These are phyloP conservation scores for Ensete ventricosum DNA, from an alignment of 176 grass and related monocot genomes.

Conservation along the genomic window DNA sequence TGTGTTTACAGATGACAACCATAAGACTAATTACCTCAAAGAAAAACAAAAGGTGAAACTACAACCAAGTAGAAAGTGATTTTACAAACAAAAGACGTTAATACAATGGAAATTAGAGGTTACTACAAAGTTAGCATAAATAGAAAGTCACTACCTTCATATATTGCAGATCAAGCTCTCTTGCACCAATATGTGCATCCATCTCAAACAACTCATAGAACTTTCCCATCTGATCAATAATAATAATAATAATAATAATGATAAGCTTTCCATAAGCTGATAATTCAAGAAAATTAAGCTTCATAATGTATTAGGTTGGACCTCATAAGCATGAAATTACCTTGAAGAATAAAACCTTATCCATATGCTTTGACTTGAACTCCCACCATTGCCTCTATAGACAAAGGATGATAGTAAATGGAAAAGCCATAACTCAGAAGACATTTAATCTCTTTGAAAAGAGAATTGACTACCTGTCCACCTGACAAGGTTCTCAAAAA, in stretches of 20 bases:
- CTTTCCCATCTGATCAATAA: constrained; percentile 79
- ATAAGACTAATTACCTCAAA: too few relatives aligned
- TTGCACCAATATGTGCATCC: constrained; percentile 92
- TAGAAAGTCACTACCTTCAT: constrained; percentile 57
- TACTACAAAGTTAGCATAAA: background rate
- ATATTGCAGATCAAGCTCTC: constrained; percentile 97
- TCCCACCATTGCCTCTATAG: constrained; percentile 98
- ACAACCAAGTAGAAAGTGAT: too few relatives aligned
- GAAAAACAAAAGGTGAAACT: too few relatives aligned
- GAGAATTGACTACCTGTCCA: constrained; percentile 54
- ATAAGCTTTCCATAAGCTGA: background rate
- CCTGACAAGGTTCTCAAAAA: constrained; percentile 75
- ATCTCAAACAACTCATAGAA: constrained; percentile 98
- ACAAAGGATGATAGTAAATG: constrained; percentile 26
- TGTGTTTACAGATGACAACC: too few relatives aligned
- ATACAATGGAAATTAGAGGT: too few relatives aligned
- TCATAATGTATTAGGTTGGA: background rate
- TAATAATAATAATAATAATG: background rate
- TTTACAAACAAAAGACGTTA: too few relatives aligned
- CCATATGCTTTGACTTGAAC: constrained; percentile 95
- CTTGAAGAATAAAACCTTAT: constrained; percentile 97
- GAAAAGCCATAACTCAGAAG: constrained; percentile 2
- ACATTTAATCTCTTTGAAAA: constrained; percentile 11
- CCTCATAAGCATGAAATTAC: constrained; percentile 23
- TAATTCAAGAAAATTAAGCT: background rate